A percentile compares a stretch with the other conserved stretches of the same genome.
Conservation (phyloP, 352 stramenopile species). For the Phytophthora europaea region DNA sequence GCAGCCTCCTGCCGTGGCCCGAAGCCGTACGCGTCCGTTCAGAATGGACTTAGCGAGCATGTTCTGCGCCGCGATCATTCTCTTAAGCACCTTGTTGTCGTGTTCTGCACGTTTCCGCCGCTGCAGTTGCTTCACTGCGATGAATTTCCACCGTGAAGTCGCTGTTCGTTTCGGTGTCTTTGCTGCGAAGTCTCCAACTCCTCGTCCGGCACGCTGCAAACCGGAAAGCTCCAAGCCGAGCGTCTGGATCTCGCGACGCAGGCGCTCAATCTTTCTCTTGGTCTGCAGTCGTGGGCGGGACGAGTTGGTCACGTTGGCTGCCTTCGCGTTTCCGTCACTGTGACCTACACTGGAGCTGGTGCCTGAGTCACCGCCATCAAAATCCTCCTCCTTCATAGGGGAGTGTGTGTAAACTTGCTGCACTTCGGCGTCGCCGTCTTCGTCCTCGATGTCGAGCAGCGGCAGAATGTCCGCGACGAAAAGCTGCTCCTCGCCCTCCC, state of each 20-base stretch:
- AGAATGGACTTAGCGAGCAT: slow-evolving; percentile 27
- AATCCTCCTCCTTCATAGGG: not conserved
- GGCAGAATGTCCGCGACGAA: slow-evolving; percentile 25
- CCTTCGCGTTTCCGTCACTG: slow-evolving; percentile 7
- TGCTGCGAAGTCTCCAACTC: not conserved
- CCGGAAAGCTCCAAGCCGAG: slow-evolving; percentile 17
- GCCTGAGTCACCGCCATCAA: not conserved
- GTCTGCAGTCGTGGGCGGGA: slow-evolving; percentile 1
- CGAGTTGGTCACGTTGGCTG: not conserved
- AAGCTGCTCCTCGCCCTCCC: slow-evolving; percentile 25
- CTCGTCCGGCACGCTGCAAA: slow-evolving; percentile 8
- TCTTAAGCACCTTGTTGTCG: slow-evolving; percentile 33
- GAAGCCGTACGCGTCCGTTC: slow-evolving; percentile 9
- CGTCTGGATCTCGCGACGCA: slow-evolving; percentile 23
- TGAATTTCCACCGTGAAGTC: slow-evolving; percentile 10
- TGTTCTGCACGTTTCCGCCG: slow-evolving; percentile 15
- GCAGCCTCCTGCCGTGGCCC: slow-evolving; percentile 1
- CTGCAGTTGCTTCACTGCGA: slow-evolving; percentile 2
- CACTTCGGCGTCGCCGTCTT: not conserved
- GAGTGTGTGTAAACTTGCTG: not conserved
- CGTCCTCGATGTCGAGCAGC: slow-evolving; percentile 23
- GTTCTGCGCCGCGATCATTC: slow-evolving; percentile 25
- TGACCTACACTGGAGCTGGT: not conserved
- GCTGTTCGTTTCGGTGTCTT: not conserved
- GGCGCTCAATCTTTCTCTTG: slow-evolving; percentile 14